Base-by-base conservation (phyloP, 2,329 filamentous ascomycete species). In the Diplodia sapinea region DNA sequence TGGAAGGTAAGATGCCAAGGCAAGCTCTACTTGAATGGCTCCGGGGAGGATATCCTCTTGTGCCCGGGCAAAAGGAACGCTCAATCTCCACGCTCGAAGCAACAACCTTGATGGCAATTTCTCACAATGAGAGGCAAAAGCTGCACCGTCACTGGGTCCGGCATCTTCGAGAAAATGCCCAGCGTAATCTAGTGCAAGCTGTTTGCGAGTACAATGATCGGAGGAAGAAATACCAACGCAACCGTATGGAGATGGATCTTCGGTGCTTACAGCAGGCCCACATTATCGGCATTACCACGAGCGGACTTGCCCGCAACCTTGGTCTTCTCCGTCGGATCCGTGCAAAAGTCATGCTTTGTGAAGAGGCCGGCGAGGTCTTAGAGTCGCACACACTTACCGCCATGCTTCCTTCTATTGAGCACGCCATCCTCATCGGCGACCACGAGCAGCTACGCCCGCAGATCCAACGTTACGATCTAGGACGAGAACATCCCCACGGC, bases 311-410 rank as follows among this genome's bases (percentile, higher is more conserved):
- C 81, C 87, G 72, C 77, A 78, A 85, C n/a, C 74, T 87, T 0
- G 75, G 80, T 0, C 70, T 85, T 1, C 77, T 91, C 0, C 79
- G 82, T 11, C 80, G 81, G 9, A 69, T 89, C 1, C 73, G 77
- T 8, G 78, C 79, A 38, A 89, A 89, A 69, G 83, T 90, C 0
- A 74, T 91, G n/a, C 74, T 91, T 0, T 89, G 86, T 38, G 89
- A 92, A 73, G 89, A 92, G 72, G 89, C 89, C 1, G 89, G 85
- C 0, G 89, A 92, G 70, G 86, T 91, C 0, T 79, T 91, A 36
- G 89, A 92, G 73, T 81, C 86, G 0, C 88, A 91, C 68, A 78
- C 86, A 3, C 73, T 91, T 1, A 86, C 86, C 0, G 83, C 88
- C 0, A 74, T 91, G 4, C 77, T 89, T 0, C 87, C 88, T 0